Conservation (phyloP, 495 filamentous ascomycete species). For the Lichenothelia convexa region DNA sequence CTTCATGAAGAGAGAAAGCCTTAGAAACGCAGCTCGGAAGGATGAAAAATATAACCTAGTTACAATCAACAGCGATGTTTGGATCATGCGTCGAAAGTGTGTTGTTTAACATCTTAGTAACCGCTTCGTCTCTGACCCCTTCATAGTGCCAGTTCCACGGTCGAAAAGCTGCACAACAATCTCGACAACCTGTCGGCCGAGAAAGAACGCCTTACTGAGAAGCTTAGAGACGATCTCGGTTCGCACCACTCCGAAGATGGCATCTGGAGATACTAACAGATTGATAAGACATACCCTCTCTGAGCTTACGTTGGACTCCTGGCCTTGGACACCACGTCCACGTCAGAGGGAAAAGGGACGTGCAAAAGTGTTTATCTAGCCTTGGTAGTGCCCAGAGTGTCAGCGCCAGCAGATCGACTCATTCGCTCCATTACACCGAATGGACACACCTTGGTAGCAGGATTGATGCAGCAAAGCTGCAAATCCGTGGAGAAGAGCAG, state of each 20-base stretch:
- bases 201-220: slow-evolving; percentile 38
- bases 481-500: slow-evolving; percentile 65
- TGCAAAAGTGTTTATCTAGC: no score
- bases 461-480: slow-evolving; percentile 53
- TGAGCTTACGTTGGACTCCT: slow-evolving; percentile 71
- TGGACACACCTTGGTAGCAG: slow-evolving; percentile 65
- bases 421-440: slow-evolving; percentile 62
- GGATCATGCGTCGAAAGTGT: slow-evolving; percentile 60
- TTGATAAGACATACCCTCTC: slow-evolving; percentile 26
- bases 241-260: slow-evolving; percentile 6
- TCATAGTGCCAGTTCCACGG: slow-evolving; percentile 40
- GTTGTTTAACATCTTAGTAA: slow-evolving; percentile 1
- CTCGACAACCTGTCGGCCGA: slow-evolving; percentile 38
- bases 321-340: slow-evolving; percentile 77
- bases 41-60: slow-evolving; percentile 10
- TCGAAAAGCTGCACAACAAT: slow-evolving; percentile 47
- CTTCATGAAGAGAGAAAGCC: slow-evolving; percentile 5
- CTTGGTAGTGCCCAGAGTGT: slow-evolving; percentile 39
- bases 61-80: no score
- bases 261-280: slow-evolving; percentile 11
- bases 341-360: slow-evolving; percentile 61
- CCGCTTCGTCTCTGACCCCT: no score
- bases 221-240: slow-evolving; percentile 36
- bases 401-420: slow-evolving; percentile 63
- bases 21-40: neutral